Evolutionary conservation across 495 filamentous ascomycete species (phyloP).

Genomic region (Aspergillus carlsbadensis): DNA sequence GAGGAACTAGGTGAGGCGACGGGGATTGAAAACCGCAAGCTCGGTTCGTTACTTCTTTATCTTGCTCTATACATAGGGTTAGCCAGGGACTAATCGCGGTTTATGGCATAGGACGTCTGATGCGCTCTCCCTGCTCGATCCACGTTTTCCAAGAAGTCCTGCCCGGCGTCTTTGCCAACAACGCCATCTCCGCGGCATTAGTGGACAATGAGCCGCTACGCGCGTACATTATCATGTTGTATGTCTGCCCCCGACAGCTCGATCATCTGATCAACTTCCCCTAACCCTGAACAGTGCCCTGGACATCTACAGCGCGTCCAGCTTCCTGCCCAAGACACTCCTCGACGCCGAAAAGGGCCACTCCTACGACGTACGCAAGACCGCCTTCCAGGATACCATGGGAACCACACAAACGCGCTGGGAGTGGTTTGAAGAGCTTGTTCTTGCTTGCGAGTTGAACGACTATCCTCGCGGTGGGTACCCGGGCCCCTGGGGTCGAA

Average conservation of each 20-base stretch:
- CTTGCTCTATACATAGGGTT: neutral
- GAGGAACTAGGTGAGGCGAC: neutral
- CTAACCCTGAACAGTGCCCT: slow-evolving; percentile 8
- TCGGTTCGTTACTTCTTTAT: neutral
- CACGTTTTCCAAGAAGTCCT: slow-evolving; percentile 31
- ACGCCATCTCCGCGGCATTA: slow-evolving; percentile 29
- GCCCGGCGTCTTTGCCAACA: slow-evolving; percentile 32
- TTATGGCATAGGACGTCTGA: no score
- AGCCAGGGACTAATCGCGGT: no score
- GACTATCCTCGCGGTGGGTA: neutral
- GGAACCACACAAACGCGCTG: slow-evolving; percentile 29
- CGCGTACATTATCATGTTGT: slow-evolving; percentile 32
- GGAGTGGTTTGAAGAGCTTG: slow-evolving; percentile 35
- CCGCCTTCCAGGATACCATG: slow-evolving; percentile 32
- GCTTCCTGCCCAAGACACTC: slow-evolving; percentile 30
- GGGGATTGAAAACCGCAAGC: slow-evolving; percentile 6
- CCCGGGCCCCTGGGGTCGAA: neutral
- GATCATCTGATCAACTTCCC: neutral
- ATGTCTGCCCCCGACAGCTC: neutral
- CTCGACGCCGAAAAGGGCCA: slow-evolving; percentile 22
- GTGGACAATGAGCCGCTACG: slow-evolving; percentile 32
- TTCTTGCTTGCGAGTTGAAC: neutral
- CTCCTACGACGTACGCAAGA: slow-evolving; percentile 29
- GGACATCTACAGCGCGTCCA: slow-evolving; percentile 30
- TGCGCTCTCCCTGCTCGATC: slow-evolving; percentile 34